Conservation (phyloP, 495 filamentous ascomycete genomes). For the Talaromyces thailandensis region DNA sequence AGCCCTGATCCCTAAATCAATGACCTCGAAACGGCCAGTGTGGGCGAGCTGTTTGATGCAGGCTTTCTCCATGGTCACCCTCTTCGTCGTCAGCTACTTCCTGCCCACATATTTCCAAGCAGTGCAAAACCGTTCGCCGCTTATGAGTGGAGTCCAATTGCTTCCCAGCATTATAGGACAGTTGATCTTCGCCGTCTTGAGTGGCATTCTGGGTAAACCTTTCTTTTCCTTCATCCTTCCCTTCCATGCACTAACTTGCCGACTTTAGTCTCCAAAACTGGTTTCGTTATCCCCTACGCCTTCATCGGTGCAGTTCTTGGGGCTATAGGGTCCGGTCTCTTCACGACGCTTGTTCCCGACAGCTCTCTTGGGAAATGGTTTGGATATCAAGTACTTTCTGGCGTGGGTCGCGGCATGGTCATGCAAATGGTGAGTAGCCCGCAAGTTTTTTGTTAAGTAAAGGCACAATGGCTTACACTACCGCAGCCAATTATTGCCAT, state of each 20-base stretch:
- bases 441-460: background rate
- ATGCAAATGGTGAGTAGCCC: constrained; percentile 9
- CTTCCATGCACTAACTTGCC: background rate
- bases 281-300: constrained; percentile 62
- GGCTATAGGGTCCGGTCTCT: constrained; percentile 54
- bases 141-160: constrained; percentile 57
- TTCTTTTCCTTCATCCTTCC: constrained; percentile 19
- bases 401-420: constrained; percentile 39
- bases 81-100: constrained; percentile 27
- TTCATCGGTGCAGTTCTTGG: constrained; percentile 39
- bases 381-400: constrained; percentile 58
- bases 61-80: constrained; percentile 41
- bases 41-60: constrained; percentile 34
- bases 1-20: constrained; percentile 59
- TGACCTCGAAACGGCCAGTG: constrained; percentile 54
- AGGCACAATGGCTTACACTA: background rate
- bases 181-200: constrained; percentile 44
- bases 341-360: constrained; percentile 45
- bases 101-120: constrained; percentile 75
- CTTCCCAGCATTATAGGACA: constrained; percentile 53
- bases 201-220: constrained; percentile 34
- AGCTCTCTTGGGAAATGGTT: constrained; percentile 49
- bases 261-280: constrained; percentile 40
- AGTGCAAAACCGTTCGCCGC: constrained; percentile 50
- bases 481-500: constrained; percentile 45